These are phyloP conservation scores for Penicillium simplicissimum DNA, from an alignment of 495 filamentous ascomycete genomes.

Conservation along the genomic window DNA sequence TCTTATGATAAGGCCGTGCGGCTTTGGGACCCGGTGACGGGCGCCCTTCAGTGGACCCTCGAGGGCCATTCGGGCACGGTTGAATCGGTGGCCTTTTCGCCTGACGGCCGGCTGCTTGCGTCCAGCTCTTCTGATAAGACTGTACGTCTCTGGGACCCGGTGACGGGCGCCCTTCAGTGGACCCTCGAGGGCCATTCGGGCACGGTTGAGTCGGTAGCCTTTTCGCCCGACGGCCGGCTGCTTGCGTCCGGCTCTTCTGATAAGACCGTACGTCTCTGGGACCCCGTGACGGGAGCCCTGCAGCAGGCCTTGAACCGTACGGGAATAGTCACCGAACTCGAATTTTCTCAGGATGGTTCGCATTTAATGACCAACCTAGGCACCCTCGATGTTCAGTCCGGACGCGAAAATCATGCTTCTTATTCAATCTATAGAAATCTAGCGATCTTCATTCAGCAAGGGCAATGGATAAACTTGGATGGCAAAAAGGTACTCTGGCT, in stretches of 20 bases:
- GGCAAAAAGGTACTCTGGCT: constrained; percentile 30
- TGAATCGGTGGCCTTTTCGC: constrained; percentile 26
- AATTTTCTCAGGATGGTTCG: constrained; percentile 8
- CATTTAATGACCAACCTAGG: not conserved
- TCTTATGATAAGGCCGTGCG: constrained; percentile 29
- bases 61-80: constrained; percentile 10
- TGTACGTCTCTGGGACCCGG: constrained; percentile 37
- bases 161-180: constrained; percentile 7
- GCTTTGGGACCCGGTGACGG: constrained; percentile 35
- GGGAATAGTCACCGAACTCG: constrained; percentile 6
- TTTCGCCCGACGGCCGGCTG: constrained; percentile 27
- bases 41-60: not conserved
- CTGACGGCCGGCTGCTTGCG: constrained; percentile 26
- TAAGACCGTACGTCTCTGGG: constrained; percentile 12
- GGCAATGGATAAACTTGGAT: constrained; percentile 27
- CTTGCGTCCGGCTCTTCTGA: constrained; percentile 22
- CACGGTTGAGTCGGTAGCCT: constrained; percentile 18
- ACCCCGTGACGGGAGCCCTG: constrained; percentile 1
- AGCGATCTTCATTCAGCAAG: constrained; percentile 9
- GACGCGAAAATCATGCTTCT: constrained; percentile 6
- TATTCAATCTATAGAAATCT: not conserved
- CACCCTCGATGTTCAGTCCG: constrained; percentile 7
- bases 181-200: constrained; percentile 14
- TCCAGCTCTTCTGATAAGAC: constrained; percentile 30
- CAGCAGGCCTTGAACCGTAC: constrained; percentile 1